Conservation (phyloP, 139 green algal species). For the Medakamo hakoo region DNA sequence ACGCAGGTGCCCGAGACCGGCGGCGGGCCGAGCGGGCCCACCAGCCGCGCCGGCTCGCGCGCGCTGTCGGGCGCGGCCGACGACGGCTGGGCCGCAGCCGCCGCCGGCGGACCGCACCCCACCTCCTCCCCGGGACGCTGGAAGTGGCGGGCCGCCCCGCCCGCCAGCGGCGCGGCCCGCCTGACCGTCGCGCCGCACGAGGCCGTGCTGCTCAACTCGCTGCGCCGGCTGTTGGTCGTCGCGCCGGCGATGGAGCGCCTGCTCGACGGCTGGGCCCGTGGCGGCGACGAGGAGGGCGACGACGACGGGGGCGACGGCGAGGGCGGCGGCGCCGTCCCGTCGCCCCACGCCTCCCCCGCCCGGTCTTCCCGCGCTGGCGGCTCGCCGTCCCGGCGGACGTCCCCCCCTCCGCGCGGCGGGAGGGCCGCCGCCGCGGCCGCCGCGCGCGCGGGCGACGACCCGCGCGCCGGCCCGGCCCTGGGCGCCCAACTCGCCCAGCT, state of each 20-base stretch:
- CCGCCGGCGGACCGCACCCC: background rate
- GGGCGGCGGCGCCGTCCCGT: background rate
- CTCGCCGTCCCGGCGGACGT: too few species aligned
- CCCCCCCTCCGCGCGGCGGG: too few species aligned
- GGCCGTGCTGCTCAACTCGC: slow-evolving; percentile 37
- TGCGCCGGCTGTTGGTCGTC: slow-evolving; percentile 28
- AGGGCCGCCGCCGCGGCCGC: slow-evolving; percentile 1
- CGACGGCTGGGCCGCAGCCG: background rate
- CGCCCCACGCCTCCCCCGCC: background rate
- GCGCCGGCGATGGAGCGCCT: slow-evolving; percentile 28
- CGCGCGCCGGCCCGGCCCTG: slow-evolving; percentile 19
- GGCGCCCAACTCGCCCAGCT: slow-evolving; percentile 42
- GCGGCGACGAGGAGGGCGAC: background rate
- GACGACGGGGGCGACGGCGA: background rate
- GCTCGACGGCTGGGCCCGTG: slow-evolving; percentile 21
- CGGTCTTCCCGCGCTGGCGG: too few species aligned
- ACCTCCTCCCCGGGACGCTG: too few species aligned
- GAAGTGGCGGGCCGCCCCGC: background rate
- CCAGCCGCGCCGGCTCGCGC: slow-evolving; percentile 4
- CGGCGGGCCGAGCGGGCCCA: background rate
- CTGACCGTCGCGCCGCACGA: slow-evolving; percentile 15
- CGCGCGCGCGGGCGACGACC: background rate
- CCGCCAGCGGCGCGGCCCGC: slow-evolving; percentile 4
- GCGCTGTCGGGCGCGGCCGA: background rate
- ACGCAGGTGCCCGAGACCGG: slow-evolving; percentile 9